These are phyloP conservation scores for Abrus precatorius DNA, from an alignment of 306 rosid genomes.

Conservation along the genomic window DNA sequence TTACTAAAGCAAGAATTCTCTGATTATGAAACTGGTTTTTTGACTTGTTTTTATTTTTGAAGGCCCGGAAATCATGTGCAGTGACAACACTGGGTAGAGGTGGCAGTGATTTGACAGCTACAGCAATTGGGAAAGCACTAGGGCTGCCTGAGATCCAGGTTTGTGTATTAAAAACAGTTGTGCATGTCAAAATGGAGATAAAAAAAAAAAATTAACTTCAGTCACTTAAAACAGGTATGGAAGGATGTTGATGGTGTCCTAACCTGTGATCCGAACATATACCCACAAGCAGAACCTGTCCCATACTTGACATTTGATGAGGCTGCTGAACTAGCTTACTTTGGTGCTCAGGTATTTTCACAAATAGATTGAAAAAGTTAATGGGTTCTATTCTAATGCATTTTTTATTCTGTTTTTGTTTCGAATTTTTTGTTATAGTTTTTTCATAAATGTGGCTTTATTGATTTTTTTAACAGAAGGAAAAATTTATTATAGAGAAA, in stretches of 20 bases:
- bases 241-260: constrained; percentile 99
- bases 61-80: constrained; percentile 97
- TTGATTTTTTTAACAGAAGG: constrained; percentile 14
- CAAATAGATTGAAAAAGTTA: neutral
- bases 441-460: constrained; percentile 23
- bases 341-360: constrained; percentile 95
- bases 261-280: constrained; percentile 93
- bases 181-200: constrained; percentile 16
- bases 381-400: neutral
- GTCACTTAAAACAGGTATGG: constrained; percentile 80
- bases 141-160: constrained; percentile 98
- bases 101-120: constrained; percentile 98
- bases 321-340: constrained; percentile 99
- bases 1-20: constrained; percentile 29
- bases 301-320: constrained; percentile 95
- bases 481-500: neutral
- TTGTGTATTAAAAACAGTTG: constrained; percentile 27
- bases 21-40: neutral
- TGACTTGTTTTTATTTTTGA: constrained; percentile 42
- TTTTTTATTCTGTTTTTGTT: constrained; percentile 29
- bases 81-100: constrained; percentile 98
- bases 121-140: constrained; percentile 93
- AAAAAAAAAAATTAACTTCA: constrained; percentile 29
- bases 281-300: constrained; percentile 77
- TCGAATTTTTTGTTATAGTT: constrained; percentile 27